These are phyloP conservation scores for Tolypocladium tropicale DNA, from an alignment of 2,329 filamentous ascomycete species.

Conservation along the genomic window DNA sequence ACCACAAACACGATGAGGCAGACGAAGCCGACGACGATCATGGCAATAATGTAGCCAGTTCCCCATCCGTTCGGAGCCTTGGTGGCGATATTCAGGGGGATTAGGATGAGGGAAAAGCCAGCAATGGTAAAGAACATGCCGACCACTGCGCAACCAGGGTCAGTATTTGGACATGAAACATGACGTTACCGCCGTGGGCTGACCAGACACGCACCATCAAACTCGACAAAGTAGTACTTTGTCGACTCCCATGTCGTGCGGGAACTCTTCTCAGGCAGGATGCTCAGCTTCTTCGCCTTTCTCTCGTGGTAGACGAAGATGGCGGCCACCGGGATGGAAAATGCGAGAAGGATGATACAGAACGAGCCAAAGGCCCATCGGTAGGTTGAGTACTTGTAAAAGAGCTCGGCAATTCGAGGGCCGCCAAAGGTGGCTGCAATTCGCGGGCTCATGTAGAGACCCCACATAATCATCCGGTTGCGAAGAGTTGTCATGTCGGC, in stretches of 20 bases:
- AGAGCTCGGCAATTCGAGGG: slow-evolving; percentile 27
- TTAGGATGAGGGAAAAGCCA: slow-evolving; percentile 40
- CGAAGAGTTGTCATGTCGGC: slow-evolving; percentile 31
- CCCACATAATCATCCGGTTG: slow-evolving; percentile 32
- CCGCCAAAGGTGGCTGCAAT: slow-evolving; percentile 35
- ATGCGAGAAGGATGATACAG: slow-evolving; percentile 48
- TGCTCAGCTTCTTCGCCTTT: slow-evolving; percentile 25
- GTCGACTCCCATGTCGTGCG: slow-evolving; percentile 35
- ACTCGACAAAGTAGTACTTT: slow-evolving; percentile 44
- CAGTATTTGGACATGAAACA: neutral
- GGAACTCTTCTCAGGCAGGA: slow-evolving; percentile 25
- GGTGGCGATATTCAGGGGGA: slow-evolving; percentile 35
- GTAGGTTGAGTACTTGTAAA: slow-evolving; percentile 26
- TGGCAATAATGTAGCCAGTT: slow-evolving; percentile 32
- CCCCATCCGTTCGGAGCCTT: slow-evolving; percentile 27
- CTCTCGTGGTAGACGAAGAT: slow-evolving; percentile 26
- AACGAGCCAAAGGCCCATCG: slow-evolving; percentile 50
- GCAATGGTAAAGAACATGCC: slow-evolving; percentile 42
- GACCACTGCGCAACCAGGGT: slow-evolving; percentile 18
- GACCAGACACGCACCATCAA: slow-evolving; percentile 33
- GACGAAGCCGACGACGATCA: slow-evolving; percentile 39
- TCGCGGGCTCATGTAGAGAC: slow-evolving; percentile 30
- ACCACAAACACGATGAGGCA: slow-evolving; percentile 39
- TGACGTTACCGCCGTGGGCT: neutral
- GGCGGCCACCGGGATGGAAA: slow-evolving; percentile 23